These are phyloP conservation scores for Endogone sp. DNA, from an alignment of 192 early-diverging fungal genomes.

Conservation along the genomic window DNA sequence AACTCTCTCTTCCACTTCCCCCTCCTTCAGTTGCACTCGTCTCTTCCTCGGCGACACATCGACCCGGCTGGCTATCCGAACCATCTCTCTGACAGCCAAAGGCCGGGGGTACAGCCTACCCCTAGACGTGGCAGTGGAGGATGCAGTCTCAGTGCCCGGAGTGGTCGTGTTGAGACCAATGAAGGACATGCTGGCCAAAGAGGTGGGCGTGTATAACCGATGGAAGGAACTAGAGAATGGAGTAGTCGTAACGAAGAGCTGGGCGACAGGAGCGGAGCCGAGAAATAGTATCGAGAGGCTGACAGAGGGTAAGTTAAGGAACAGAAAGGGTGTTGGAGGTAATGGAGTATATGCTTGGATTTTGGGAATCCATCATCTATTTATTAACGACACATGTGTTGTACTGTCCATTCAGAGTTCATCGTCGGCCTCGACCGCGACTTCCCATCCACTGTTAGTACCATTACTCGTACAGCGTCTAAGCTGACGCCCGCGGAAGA, in stretches of 20 bases:
- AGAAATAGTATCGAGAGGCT: slow-evolving; percentile 56
- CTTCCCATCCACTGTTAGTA: slow-evolving; percentile 83
- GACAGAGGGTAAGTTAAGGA: slow-evolving; percentile 54
- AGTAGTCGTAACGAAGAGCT: slow-evolving; percentile 45
- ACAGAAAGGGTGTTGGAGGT: background rate
- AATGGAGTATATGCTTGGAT: slow-evolving; percentile 1
- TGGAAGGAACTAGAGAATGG: slow-evolving; percentile 34
- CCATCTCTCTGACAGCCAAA: slow-evolving; percentile 72
- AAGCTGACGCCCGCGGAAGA: slow-evolving; percentile 63
- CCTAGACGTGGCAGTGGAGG: slow-evolving; percentile 62
- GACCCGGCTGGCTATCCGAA: slow-evolving; percentile 73
- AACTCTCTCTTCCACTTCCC: background rate
- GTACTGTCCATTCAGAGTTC: slow-evolving; percentile 54
- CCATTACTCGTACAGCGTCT: slow-evolving; percentile 74
- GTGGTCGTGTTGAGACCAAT: slow-evolving; percentile 68
- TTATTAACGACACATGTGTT: background rate
- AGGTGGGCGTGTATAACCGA: slow-evolving; percentile 68
- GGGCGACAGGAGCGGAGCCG: slow-evolving; percentile 42
- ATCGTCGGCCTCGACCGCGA: slow-evolving; percentile 73
- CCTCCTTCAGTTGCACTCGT: slow-evolving; percentile 39
- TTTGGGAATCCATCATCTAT: slow-evolving; percentile 3
- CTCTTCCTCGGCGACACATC: slow-evolving; percentile 77
- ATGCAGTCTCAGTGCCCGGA: slow-evolving; percentile 46
- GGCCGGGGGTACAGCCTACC: slow-evolving; percentile 87
- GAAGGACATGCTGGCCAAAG: slow-evolving; percentile 77